These are phyloP conservation scores for Phytophthora vignae DNA, from an alignment of 352 stramenopile genomes.

Conservation along the genomic window DNA sequence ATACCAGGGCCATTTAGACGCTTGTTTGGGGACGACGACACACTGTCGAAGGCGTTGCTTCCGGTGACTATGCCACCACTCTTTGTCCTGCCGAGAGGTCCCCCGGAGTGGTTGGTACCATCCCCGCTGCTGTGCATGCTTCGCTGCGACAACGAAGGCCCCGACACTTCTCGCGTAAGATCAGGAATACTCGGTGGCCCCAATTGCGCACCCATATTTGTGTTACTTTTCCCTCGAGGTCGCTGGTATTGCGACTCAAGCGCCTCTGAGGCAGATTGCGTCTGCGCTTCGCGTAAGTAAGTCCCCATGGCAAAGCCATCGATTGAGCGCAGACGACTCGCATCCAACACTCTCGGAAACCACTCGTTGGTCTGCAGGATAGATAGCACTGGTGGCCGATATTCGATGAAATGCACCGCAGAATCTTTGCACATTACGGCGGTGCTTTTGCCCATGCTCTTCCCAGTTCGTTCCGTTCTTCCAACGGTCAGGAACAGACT, in stretches of 20 bases:
- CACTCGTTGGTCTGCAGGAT: constrained; percentile 55
- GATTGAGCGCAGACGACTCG: constrained; percentile 46
- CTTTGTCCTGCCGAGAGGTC: constrained; percentile 23
- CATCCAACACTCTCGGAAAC: constrained; percentile 61
- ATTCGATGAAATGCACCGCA: constrained; percentile 67
- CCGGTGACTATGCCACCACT: constrained; percentile 42
- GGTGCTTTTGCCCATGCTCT: constrained; percentile 38
- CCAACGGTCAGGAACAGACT: constrained; percentile 45
- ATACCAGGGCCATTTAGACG: constrained; percentile 30
- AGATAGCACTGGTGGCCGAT: constrained; percentile 49
- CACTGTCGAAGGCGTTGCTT: constrained; percentile 44
- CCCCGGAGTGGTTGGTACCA: constrained; percentile 11
- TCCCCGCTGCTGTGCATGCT: constrained; percentile 44
- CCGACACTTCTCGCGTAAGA: constrained; percentile 56
- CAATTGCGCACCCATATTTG: constrained; percentile 30
- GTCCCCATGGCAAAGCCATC: constrained; percentile 60
- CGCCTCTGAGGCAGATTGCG: constrained; percentile 37
- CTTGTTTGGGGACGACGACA: constrained; percentile 64
- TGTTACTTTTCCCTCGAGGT: constrained; percentile 49
- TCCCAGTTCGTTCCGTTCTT: constrained; percentile 47
- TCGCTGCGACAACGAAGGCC: constrained; percentile 55
- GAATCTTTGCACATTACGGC: constrained; percentile 58
- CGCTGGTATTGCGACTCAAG: constrained; percentile 42
- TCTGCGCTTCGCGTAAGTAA: constrained; percentile 69
- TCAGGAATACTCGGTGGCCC: constrained; percentile 44